phyloP scores from a whole-genome alignment of 495 filamentous ascomycete species.

The Penicillium paxilli region DNA sequence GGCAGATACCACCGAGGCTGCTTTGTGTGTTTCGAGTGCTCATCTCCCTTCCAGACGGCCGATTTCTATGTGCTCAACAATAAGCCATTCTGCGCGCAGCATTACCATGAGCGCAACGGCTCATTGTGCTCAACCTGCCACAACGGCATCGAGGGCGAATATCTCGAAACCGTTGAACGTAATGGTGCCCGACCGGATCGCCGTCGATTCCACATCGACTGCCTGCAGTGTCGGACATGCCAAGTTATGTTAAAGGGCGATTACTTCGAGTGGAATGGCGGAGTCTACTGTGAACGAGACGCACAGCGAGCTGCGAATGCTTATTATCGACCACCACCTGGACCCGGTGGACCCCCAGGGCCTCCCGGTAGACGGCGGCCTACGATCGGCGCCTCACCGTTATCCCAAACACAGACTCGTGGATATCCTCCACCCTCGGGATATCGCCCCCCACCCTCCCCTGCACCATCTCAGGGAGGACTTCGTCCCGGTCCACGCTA shows the following conservation, averaged over 20 bases:
- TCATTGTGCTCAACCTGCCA: conserved; percentile 80
- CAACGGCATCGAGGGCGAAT: conserved; percentile 88
- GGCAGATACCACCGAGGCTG: conserved; percentile 93
- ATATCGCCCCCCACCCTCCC: conserved; percentile 26
- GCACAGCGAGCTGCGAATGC: conserved; percentile 62
- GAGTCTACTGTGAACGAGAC: conserved; percentile 82
- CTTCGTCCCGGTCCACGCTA: conserved; percentile 30
- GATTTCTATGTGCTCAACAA: conserved; percentile 93
- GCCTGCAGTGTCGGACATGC: conserved; percentile 73
- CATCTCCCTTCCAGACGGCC: conserved; percentile 75
- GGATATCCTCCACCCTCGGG: conserved; percentile 16
- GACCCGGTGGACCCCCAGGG: conserved; percentile 13
- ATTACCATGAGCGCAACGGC: conserved; percentile 90
- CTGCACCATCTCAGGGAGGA: conserved; percentile 32
- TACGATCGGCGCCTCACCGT: conserved; percentile 18
- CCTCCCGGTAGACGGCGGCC: conserved; percentile 30
- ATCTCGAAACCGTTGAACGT: conserved; percentile 71
- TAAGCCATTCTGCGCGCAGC: conserved; percentile 83
- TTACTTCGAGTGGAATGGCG: conserved; percentile 68
- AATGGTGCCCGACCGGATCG: conserved; percentile 48
- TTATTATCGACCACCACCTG: conserved; percentile 29
- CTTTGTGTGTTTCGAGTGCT: conserved; percentile 88
- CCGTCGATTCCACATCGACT: conserved; percentile 82
- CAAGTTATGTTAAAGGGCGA: conserved; percentile 59
- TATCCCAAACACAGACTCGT: conserved; percentile 18